Evolutionary conservation across 2,329 filamentous ascomycete genomes (phyloP).

Genomic region (Penicillium sp.): DNA sequence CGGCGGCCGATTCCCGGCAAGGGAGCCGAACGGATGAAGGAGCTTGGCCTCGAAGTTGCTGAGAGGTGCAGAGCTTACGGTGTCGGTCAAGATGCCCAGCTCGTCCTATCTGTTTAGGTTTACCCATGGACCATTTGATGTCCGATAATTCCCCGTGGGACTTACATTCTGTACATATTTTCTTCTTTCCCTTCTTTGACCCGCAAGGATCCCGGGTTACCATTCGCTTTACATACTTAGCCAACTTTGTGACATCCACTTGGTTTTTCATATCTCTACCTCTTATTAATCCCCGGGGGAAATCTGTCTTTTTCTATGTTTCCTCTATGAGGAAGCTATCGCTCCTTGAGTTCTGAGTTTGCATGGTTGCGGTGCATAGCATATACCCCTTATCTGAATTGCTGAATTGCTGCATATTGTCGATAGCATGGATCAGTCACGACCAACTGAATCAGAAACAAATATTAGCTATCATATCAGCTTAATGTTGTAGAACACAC

Average conservation of each 20-base stretch:
- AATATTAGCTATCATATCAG: neutral
- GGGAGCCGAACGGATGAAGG: slow-evolving; percentile 87
- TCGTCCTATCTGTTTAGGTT: slow-evolving; percentile 65
- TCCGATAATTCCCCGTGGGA: slow-evolving; percentile 24
- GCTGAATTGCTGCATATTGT: slow-evolving; percentile 22
- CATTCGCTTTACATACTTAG: slow-evolving; percentile 28
- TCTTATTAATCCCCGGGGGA: slow-evolving; percentile 18
- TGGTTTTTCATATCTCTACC: slow-evolving; percentile 10
- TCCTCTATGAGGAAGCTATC: slow-evolving; percentile 16
- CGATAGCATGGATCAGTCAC: slow-evolving; percentile 1
- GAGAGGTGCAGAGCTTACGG: slow-evolving; percentile 69
- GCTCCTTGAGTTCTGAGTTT: slow-evolving; percentile 16
- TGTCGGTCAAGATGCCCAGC: slow-evolving; percentile 48
- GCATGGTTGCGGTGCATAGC: slow-evolving; percentile 32
- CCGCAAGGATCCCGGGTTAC: slow-evolving; percentile 20
- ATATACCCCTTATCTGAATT: slow-evolving; percentile 31
- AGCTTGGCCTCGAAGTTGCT: slow-evolving; percentile 82
- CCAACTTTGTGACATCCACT: slow-evolving; percentile 24
- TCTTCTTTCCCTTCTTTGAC: slow-evolving; percentile 5
- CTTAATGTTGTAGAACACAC: neutral
- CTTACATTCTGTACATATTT: slow-evolving; percentile 21
- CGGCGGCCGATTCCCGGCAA: slow-evolving; percentile 68
- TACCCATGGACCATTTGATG: slow-evolving; percentile 13
- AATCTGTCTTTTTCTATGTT: slow-evolving; percentile 11
- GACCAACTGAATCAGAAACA: neutral